These are phyloP conservation scores for Discostella stelligeroides DNA, from an alignment of 108 stramenopile genomes.

Conservation along the genomic window DNA sequence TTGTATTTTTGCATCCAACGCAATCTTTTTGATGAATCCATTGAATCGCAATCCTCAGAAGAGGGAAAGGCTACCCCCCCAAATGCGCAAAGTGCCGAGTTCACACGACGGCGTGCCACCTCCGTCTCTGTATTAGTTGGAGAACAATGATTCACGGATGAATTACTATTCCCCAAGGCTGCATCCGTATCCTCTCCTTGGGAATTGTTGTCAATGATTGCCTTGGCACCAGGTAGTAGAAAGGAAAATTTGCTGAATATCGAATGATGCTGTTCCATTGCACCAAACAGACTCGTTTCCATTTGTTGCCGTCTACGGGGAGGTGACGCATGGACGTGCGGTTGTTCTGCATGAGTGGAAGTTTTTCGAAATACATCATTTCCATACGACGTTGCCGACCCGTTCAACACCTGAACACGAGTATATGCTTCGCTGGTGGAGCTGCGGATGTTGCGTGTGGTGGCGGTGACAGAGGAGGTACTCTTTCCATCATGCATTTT, in stretches of 20 bases:
- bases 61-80: slow-evolving; percentile 57
- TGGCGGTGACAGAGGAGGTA: background rate
- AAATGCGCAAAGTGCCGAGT: slow-evolving; percentile 79
- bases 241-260: slow-evolving; percentile 62
- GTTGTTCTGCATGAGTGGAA: too few relatives aligned
- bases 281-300: slow-evolving; percentile 36
- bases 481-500: background rate
- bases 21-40: slow-evolving; percentile 2
- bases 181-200: background rate
- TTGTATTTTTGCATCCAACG: slow-evolving; percentile 52
- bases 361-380: too few relatives aligned
- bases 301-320: too few relatives aligned
- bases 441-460: background rate
- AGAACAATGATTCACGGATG: too few relatives aligned
- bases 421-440: background rate
- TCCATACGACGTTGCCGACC: slow-evolving; percentile 24
- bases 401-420: slow-evolving; percentile 38
- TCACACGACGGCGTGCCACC: slow-evolving; percentile 65
- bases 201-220: slow-evolving; percentile 28
- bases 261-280: slow-evolving; percentile 51
- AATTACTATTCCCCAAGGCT: too few relatives aligned
- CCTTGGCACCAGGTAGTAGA: slow-evolving; percentile 72
- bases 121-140: too few relatives aligned
- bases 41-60: background rate
- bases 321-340: too few relatives aligned